Conservation (phyloP, 2,329 filamentous ascomycete genomes). For the Tetracladium maxilliforme region DNA sequence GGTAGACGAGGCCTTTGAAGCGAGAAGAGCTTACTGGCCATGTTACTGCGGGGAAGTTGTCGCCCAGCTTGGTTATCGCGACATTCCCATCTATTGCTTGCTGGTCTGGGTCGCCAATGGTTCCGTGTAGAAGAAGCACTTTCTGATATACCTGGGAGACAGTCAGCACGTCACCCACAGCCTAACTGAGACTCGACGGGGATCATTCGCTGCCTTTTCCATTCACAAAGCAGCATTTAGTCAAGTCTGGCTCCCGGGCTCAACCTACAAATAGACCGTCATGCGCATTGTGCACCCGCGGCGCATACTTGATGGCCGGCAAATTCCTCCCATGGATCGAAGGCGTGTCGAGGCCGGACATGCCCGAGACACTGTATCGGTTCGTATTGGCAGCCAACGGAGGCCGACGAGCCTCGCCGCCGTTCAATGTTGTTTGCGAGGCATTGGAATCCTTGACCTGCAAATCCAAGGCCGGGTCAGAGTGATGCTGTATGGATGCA, state of each 20-base stretch:
- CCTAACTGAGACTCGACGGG: too few species aligned
- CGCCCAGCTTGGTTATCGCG: conserved; percentile 69
- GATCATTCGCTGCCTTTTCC: too few species aligned
- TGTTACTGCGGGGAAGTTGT: conserved; percentile 64
- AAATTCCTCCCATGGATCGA: too few species aligned
- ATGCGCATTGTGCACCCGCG: too few species aligned
- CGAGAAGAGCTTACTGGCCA: conserved; percentile 85
- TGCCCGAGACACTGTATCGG: conserved; percentile 49
- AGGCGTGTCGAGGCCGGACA: conserved; percentile 46
- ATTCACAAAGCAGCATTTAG: too few species aligned
- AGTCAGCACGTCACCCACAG: too few species aligned
- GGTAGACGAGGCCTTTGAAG: conserved; percentile 82
- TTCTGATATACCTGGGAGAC: conserved; percentile 74
- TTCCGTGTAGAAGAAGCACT: conserved; percentile 66
- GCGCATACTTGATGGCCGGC: too few species aligned
- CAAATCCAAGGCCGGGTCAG: conserved; percentile 50
- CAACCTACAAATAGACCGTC: too few species aligned
- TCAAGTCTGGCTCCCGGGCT: too few species aligned
- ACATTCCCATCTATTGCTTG: conserved; percentile 64
- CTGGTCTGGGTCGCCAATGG: conserved; percentile 58
- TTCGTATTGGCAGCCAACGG: too few species aligned
- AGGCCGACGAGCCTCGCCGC: too few species aligned
- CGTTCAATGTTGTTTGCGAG: too few species aligned
- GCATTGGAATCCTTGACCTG: conserved; percentile 46
- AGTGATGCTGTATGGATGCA: conserved; percentile 54